phyloP scores from a whole-genome alignment of 345 rosid genomes.

The Cardiospermum halicacabum region DNA sequence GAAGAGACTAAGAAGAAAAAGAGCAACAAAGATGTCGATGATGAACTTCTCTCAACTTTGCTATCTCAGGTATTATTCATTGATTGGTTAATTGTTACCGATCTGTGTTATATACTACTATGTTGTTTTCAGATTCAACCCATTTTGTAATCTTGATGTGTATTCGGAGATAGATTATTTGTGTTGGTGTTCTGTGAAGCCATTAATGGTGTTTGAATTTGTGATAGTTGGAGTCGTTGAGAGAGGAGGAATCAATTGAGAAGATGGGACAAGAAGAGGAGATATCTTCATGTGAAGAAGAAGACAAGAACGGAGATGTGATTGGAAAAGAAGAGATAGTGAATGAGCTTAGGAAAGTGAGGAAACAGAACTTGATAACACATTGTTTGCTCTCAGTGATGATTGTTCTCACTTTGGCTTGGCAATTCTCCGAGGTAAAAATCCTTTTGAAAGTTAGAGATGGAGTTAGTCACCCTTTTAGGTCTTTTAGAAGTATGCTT shows the following conservation, averaged over 20 bases:
- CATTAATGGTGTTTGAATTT: background rate
- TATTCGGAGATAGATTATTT: background rate
- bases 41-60: constrained; percentile 42
- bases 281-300: constrained; percentile 11
- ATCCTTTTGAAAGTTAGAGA: constrained; percentile 54
- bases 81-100: background rate
- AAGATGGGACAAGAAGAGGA: constrained; percentile 13
- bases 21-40: constrained; percentile 26
- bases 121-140: background rate
- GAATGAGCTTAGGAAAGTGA: constrained; percentile 54
- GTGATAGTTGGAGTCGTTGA: constrained; percentile 46
- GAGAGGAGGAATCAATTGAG: constrained; percentile 13
- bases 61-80: constrained; percentile 52
- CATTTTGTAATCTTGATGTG: background rate
- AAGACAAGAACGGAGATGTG: background rate
- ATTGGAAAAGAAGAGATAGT: constrained; percentile 37
- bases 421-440: constrained; percentile 80
- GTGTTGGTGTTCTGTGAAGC: background rate
- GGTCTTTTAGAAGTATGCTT: constrained; percentile 45
- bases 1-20: constrained; percentile 29
- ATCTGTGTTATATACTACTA: background rate
- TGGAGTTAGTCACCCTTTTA: constrained; percentile 58
- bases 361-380: constrained; percentile 62
- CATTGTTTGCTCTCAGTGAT: constrained; percentile 64
- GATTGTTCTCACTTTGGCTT: constrained; percentile 58